Evolutionary conservation across 306 rosid species (phyloP), one percentile per base, ranked within the genome.

Genomic region (Boehmeria nivea): DNA sequence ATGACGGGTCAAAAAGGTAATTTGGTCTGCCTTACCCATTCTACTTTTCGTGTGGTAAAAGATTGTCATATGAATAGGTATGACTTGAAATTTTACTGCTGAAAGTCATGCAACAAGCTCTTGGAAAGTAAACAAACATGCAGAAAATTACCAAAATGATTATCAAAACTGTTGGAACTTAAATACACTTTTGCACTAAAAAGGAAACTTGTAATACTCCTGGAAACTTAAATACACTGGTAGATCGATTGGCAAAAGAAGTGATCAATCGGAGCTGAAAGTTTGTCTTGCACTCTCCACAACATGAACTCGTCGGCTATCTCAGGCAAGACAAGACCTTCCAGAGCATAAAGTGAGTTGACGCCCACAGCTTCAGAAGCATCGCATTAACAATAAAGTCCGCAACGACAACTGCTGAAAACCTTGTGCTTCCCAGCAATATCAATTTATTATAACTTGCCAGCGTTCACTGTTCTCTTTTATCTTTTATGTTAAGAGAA

Each of bases 301-400:
- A 51, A 7, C 68, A 26, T 26, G 34, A 64, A 17, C 34, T 66
- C 21, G 39, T 47, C 24, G 11, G 51, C 17, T 21, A 14, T 51
- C 20, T 8, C n/a, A n/a, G n/a, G n/a, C n/a, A n/a, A n/a, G n/a
- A n/a, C n/a, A n/a, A n/a, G n/a, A n/a, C n/a, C n/a, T n/a, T n/a
- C n/a, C n/a, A n/a, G n/a, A n/a, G n/a, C n/a, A n/a, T n/a, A n/a
- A n/a, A n/a, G n/a, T n/a, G n/a, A n/a, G n/a, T n/a, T n/a, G n/a
- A n/a, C n/a, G n/a, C n/a, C n/a, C n/a, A n/a, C n/a, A n/a, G n/a
- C n/a, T n/a, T n/a, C n/a, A n/a, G n/a, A n/a, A n/a, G n/a, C n/a
- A n/a, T n/a, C 20, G 12, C 7, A 43, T 11, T 17, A 34, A 33
- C 23, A 17, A 12, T 36, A 43, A 6, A 23, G 15, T 27, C 21